Evolutionary conservation across 2,329 filamentous ascomycete genomes (phyloP), one percentile per base, ranked within the genome.

Genomic region (Leptosphaerulina australis): DNA sequence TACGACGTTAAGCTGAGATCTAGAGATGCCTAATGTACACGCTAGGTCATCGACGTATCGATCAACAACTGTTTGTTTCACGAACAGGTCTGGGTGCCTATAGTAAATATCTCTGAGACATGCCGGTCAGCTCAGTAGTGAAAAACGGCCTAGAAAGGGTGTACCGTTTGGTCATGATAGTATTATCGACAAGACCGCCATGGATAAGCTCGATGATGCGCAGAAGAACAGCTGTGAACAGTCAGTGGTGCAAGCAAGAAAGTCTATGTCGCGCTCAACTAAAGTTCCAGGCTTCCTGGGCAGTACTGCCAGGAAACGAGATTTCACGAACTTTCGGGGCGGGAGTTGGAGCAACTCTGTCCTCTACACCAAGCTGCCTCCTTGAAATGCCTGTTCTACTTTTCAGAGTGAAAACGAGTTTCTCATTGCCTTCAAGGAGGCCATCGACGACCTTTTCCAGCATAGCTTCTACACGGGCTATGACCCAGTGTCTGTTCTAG

Each of bases 31-130:
- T 12, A 94, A 80, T 0, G 88, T 90, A 46, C 80, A 84, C 0
- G 89, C 88, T 26, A 95, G 74, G 55, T 89, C 86, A 62, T 94
- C 88, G 0, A 94, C 82, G 35, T 90, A 83, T 22, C 79, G 78
- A 66, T 94, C 86, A 0, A 94, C 88, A 11, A 83, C 77, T 12
- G 72, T 67, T 67, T 94, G 90, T 39, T 78, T 85, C 15, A 80
- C 78, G 63, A 94, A 95, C 0, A 95, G 75, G 8, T 84, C 80
- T 4, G 86, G 83, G 58, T 91, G 81, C 60, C 89, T 84, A 66
- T 95, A 95, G 69, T 87, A 95, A 3, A 95, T 85, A 63, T 90
- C 88, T 54, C 90, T 93, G 44, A 10, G 10, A 18, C n/a, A 41
- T 8, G 11, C 14, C 1, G 3, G 11, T 64, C 15, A 68, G 54